Evolutionary conservation across 2,329 filamentous ascomycete genomes (phyloP).

Genomic region (Fusarium graminum): DNA sequence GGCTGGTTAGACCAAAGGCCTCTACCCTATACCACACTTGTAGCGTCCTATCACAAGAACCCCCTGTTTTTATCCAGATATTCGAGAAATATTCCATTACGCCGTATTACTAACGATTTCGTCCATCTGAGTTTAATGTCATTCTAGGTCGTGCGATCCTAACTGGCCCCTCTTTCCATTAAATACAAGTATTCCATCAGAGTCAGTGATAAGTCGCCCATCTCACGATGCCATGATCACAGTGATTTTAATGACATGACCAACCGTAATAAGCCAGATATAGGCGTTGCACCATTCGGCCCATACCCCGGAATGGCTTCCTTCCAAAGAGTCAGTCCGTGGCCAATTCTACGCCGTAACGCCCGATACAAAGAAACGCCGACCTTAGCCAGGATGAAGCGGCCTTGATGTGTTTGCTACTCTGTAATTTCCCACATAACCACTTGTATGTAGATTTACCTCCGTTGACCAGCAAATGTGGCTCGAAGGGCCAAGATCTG

Average conservation of each 20-base stretch:
- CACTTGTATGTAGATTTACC: conserved; percentile 38
- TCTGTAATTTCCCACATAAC: neutral
- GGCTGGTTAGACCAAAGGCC: too few species aligned
- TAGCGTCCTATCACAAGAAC: neutral
- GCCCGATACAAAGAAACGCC: conserved; percentile 30
- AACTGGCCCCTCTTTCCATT: neutral
- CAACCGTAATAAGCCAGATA: neutral
- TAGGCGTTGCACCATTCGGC: neutral
- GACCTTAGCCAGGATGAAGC: conserved; percentile 19
- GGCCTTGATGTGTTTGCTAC: neutral
- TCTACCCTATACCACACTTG: neutral
- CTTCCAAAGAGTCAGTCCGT: conserved; percentile 15
- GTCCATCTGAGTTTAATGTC: neutral
- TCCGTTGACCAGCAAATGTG: conserved; percentile 64
- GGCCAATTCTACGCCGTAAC: conserved; percentile 40
- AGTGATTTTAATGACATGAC: neutral
- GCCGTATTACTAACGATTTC: neutral
- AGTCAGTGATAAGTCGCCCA: neutral
- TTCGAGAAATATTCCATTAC: neutral
- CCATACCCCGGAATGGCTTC: neutral
- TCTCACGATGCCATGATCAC: neutral
- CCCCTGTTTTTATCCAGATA: neutral
- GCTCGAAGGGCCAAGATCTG: conserved; percentile 85
- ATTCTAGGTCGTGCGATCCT: neutral
- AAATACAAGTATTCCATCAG: neutral